Base-by-base conservation (phyloP, 805 yeast species). In the Barnettozyma pratensis region DNA sequence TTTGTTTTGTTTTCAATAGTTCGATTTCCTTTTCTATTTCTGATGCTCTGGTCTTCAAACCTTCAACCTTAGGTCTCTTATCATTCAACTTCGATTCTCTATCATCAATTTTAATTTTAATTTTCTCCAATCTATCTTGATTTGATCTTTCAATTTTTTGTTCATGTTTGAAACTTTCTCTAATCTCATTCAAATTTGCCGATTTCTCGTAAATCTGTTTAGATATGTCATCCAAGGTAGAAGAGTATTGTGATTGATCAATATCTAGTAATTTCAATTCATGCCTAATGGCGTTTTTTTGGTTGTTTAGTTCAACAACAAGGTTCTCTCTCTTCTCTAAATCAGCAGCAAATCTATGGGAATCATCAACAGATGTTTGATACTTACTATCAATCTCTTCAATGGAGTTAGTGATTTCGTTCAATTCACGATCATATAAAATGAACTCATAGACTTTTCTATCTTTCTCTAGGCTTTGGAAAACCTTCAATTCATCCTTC, bases 351-450 rank as follows among this genome's bases (percentile, higher is more conserved):
- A 79, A 78, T 11, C 67, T 64, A 36, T 79, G 78, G 1, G 86
- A 77, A n/a, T 75, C 74, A 26, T 73, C 71, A 25, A 82, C 64
- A 5, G 77, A 66, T 8, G 68, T 65, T 27, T 74, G 71, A 54
- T 87, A 82, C 19, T 76, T 77, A 27, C 70, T 71, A 44, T 86
- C 92, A 39, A 85, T 68, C 12, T 64, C 68, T 46, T 81, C 90
- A 31, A 87, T 77, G 41, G 79, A 76, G 25, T 74, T 74, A 30
- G 76, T 78, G 28, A 88, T 68, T 38, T 80, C 83, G 41, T 71
- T 73, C 47, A 86, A 66, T 63, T 94, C 98, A 44, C 92, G 75
- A 60, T 86, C 94, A 59, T 81, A 81, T 8, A 91, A 66, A 34
- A 85, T 80, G 65, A 79, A 90, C 56, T 91, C 96, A 14, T 25